Percentiles rank a stretch among this genome's conserved stretches.
phyloP scores from a whole-genome alignment of 306 rosid genomes.

The Notholithocarpus densiflorus region DNA sequence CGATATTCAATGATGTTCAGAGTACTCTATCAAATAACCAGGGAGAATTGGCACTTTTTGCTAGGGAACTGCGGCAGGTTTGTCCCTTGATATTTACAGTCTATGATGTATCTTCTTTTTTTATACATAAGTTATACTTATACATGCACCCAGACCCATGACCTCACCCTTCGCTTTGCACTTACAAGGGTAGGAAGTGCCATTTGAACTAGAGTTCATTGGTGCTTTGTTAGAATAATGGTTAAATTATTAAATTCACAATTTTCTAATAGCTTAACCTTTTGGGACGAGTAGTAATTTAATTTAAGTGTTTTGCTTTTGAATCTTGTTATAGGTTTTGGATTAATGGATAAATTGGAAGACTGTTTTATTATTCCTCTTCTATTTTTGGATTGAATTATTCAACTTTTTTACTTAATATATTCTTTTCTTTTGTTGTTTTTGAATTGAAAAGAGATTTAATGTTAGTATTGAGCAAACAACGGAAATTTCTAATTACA shows the following conservation, averaged over 20 bases:
- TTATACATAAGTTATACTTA: too few relatives aligned
- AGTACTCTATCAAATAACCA: conserved; percentile 67
- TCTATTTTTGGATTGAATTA: background rate
- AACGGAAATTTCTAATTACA: conserved; percentile 58
- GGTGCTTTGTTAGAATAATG: too few relatives aligned
- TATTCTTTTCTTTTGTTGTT: background rate
- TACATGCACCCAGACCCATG: too few relatives aligned
- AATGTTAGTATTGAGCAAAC: conserved; percentile 54
- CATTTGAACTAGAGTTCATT: too few relatives aligned
- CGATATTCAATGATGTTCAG: conserved; percentile 68
- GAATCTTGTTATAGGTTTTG: background rate
- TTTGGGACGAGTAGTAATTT: too few relatives aligned
- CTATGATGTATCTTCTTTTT: background rate
- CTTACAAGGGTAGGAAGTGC: too few relatives aligned
- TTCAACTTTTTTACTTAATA: background rate
- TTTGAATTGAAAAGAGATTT: conserved; percentile 52
- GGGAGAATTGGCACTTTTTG: conserved; percentile 60
- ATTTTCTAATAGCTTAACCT: too few relatives aligned
- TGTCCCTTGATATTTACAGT: background rate
- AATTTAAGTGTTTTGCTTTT: background rate
- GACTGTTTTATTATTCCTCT: background rate
- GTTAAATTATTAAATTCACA: too few relatives aligned
- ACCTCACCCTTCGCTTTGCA: too few relatives aligned
- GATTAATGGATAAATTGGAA: background rate
- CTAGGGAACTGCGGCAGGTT: conserved; percentile 75